Base-by-base conservation (phyloP, 2,329 filamentous ascomycete species). In the Alternaria consortialis region DNA sequence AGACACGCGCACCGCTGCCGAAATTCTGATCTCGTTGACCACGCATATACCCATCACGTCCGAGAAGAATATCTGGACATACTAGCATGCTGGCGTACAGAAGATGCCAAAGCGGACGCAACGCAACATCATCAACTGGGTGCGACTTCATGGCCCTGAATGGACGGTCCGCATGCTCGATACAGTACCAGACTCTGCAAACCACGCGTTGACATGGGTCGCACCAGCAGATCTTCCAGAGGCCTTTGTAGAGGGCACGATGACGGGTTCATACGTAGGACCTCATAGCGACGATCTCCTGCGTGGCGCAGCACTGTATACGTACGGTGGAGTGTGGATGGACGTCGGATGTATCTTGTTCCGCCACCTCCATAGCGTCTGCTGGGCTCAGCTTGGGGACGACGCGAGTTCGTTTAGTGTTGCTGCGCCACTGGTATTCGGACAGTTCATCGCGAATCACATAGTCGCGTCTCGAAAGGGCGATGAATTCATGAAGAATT, bases 201-300 rank as follows among this genome's bases (percentile, higher is more conserved):
- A 80, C 44, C 73, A 82, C 47, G 77, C 77, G 3, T 67, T 76
- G 53, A 76, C 77, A 37, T 84, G 74, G 58, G 62, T 82, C 4
- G 62, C 77, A 7, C 53, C 70, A 1, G 72, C 76, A 1, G 66
- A 78, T 37, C 75, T 74, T 2, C 74, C 73, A 0, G 77, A 80
- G 13, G 68, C 79, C 0, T 81, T 84, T 56, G 77, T 81, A 27
- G 74, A 81, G 11, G 69, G 76, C 32, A 80, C 74, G 0, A 84
- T 85, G 80, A 74, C 78, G 12, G 83, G 84, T 0, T 78, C 79
- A 0, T 78, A 79, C 53, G 72, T 76, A 1, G 83, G 80, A 1
- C 77, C 76, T 1, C 84, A 86, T 61, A 79, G 77, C 1, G 81
- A 81, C 3, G 84, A 86, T 53, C 74, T 85, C 1, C 71, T 85